A percentile compares a stretch with the other conserved stretches of the same genome.
Evolutionary conservation across 148 eudicot species (phyloP).

Genomic region (Arbutus unedo): DNA sequence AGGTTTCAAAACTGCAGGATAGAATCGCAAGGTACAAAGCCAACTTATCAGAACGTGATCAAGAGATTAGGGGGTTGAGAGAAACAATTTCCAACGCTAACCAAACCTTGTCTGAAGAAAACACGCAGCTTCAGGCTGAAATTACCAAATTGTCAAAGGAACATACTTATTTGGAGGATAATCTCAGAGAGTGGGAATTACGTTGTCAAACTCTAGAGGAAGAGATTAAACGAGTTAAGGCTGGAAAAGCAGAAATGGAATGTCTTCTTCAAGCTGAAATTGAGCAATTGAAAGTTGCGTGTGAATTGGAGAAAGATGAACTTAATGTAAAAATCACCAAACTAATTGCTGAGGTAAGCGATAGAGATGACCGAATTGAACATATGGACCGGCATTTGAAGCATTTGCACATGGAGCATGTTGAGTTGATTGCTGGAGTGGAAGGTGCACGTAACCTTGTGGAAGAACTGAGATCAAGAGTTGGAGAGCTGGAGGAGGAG

Average conservation of each 20-base stretch:
- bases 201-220: slow-evolving; percentile 65
- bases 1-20: slow-evolving; percentile 57
- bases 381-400: slow-evolving; percentile 44
- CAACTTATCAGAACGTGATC: slow-evolving; percentile 74
- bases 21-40: slow-evolving; percentile 74
- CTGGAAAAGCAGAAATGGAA: slow-evolving; percentile 44
- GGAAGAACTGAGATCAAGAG: slow-evolving; percentile 39
- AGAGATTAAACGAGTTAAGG: slow-evolving; percentile 38
- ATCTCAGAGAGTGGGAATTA: slow-evolving; percentile 65
- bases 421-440: slow-evolving; percentile 28
- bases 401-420: slow-evolving; percentile 39
- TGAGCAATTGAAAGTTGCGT: slow-evolving; percentile 44
- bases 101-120: slow-evolving; percentile 51
- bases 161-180: slow-evolving; percentile 50
- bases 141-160: slow-evolving; percentile 56
- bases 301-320: slow-evolving; percentile 42
- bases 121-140: slow-evolving; percentile 59
- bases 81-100: slow-evolving; percentile 62
- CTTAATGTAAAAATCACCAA: slow-evolving; percentile 25
- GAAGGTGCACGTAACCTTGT: slow-evolving; percentile 27
- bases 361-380: slow-evolving; percentile 40
- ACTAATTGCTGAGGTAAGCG: slow-evolving; percentile 28
- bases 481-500: slow-evolving; percentile 48
- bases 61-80: slow-evolving; percentile 70
- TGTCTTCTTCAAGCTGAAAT: slow-evolving; percentile 43